These are phyloP conservation scores for Pichia deserticola DNA, from an alignment of 805 yeast species.

Conservation along the genomic window DNA sequence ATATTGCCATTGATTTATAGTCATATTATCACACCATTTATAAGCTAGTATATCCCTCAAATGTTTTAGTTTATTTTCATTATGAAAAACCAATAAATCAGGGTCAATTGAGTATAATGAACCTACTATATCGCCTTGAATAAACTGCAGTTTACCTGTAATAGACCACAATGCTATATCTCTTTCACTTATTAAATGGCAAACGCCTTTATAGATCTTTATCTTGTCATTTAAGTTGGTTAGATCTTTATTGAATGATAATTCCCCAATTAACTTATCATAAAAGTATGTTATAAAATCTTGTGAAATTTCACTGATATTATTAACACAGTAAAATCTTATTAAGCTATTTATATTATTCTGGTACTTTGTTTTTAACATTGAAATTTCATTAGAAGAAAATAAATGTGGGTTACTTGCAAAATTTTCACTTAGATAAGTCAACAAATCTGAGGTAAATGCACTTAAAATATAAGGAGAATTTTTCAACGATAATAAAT, in stretches of 20 bases:
- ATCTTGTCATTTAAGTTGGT: background rate
- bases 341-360: background rate
- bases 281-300: background rate
- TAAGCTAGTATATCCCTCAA: background rate
- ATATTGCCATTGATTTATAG: slow-evolving; percentile 1
- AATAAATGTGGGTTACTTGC: background rate
- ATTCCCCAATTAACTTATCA: background rate
- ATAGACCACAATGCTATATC: slow-evolving; percentile 1
- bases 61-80: background rate
- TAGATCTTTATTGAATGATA: background rate
- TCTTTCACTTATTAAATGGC: background rate
- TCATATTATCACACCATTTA: slow-evolving; percentile 1
- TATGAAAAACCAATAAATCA: background rate
- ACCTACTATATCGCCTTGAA: slow-evolving; percentile 3
- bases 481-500: background rate
- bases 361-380: background rate
- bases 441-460: background rate
- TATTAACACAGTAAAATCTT: background rate
- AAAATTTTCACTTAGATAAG: background rate
- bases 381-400: background rate
- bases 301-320: background rate
- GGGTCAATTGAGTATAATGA: slow-evolving; percentile 2
- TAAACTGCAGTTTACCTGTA: background rate
- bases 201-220: background rate
- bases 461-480: slow-evolving; percentile 1